These are phyloP conservation scores for Pseudocercospora eumusae DNA, from an alignment of 2,329 filamentous ascomycete genomes.

Conservation along the genomic window DNA sequence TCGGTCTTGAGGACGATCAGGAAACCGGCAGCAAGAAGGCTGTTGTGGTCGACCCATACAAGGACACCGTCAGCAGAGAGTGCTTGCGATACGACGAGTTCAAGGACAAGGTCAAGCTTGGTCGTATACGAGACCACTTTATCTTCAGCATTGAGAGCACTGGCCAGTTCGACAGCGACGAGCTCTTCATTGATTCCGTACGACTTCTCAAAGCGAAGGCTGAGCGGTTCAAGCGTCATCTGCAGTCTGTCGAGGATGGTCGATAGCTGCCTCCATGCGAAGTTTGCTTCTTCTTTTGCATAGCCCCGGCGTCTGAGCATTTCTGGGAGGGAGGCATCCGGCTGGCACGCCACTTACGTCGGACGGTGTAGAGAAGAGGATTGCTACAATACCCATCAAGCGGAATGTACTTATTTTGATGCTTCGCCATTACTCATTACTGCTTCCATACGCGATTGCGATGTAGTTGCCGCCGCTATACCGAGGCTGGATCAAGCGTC, in stretches of 20 bases:
- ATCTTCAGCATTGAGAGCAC: conserved; percentile 95
- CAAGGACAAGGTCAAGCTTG: conserved; percentile 91
- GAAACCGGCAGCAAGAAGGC: conserved; percentile 75
- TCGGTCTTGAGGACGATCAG: conserved; percentile 74
- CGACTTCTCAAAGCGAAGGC: conserved; percentile 85
- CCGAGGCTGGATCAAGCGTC: background rate
- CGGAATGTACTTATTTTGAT: conserved; percentile 2
- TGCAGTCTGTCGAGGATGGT: conserved; percentile 51
- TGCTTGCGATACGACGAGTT: conserved; percentile 90
- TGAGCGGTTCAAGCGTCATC: conserved; percentile 67
- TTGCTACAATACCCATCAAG: conserved; percentile 6
- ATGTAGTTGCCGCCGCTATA: conserved; percentile 3
- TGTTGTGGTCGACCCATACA: conserved; percentile 83
- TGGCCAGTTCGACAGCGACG: conserved; percentile 91
- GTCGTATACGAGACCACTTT: conserved; percentile 89
- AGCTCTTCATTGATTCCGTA: conserved; percentile 87
- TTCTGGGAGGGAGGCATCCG: background rate
- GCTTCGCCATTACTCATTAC: background rate
- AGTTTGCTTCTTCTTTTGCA: conserved; percentile 9
- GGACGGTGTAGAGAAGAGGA: background rate
- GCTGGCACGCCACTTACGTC: conserved; percentile 11
- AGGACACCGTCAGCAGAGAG: conserved; percentile 92
- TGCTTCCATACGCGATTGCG: conserved; percentile 7
- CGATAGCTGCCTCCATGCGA: conserved; percentile 17
- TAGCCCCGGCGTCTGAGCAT: conserved; percentile 17